phyloP scores from a whole-genome alignment of 495 filamentous ascomycete species.

The Xylaria grammica region DNA sequence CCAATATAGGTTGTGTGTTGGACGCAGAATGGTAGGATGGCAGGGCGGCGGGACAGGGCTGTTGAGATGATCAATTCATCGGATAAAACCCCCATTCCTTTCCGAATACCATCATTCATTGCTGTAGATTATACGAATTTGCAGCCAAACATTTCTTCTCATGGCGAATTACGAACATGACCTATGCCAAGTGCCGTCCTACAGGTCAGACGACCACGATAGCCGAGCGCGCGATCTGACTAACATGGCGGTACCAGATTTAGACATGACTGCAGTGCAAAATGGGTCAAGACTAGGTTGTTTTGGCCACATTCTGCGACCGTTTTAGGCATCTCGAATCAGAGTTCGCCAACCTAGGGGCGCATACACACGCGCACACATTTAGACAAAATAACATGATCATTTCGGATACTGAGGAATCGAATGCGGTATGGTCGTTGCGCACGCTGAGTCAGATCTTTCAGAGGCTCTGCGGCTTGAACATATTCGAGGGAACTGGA shows the following conservation, averaged over 20 bases:
- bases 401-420: neutral
- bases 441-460: slow-evolving; percentile 15
- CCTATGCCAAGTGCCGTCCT: slow-evolving; percentile 6
- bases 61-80: neutral
- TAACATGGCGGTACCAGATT: slow-evolving; percentile 19
- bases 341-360: neutral
- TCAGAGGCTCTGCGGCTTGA: slow-evolving; percentile 17
- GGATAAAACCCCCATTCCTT: neutral
- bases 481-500: neutral
- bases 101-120: neutral
- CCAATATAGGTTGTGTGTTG: no score
- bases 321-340: slow-evolving; percentile 5
- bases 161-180: neutral
- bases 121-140: neutral
- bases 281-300: slow-evolving; percentile 4
- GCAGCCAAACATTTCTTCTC: slow-evolving; percentile 2
- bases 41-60: slow-evolving; percentile 6
- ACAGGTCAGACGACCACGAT: slow-evolving; percentile 19
- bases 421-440: slow-evolving; percentile 16
- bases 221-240: slow-evolving; percentile 22
- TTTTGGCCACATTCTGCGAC: slow-evolving; percentile 10
- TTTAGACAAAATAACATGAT: slow-evolving; percentile 12
- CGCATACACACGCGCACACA: neutral
- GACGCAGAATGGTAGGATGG: no score
- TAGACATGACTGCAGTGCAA: slow-evolving; percentile 22